Conservation (phyloP, 805 yeast species). For the Candida awuae region DNA sequence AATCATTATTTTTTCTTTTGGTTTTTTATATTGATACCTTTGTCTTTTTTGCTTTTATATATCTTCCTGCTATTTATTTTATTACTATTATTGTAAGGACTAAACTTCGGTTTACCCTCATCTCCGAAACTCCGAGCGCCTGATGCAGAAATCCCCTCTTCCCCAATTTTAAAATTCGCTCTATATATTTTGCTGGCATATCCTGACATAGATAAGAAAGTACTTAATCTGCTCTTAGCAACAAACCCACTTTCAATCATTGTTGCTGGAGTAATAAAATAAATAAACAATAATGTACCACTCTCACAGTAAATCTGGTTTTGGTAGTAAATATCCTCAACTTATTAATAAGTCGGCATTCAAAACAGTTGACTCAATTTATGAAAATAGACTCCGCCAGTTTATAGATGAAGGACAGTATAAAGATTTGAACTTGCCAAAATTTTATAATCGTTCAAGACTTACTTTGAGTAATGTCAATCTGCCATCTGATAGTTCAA, state of each 20-base stretch:
- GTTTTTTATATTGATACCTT: not conserved
- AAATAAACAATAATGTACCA: not conserved
- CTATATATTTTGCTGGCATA: no score
- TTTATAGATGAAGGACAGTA: constrained; percentile 79
- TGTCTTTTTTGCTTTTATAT: no score
- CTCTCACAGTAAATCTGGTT: not conserved
- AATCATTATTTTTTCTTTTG: not conserved
- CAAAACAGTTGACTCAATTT: constrained; percentile 69
- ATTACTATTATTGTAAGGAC: no score
- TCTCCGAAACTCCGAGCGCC: no score
- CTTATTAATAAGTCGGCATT: constrained; percentile 51
- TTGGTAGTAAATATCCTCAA: constrained; percentile 28
- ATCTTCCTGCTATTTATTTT: no score
- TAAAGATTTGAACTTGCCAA: constrained; percentile 63
- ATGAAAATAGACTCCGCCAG: constrained; percentile 64
- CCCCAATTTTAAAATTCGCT: no score
- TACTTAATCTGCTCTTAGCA: no score
- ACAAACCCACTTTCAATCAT: no score
- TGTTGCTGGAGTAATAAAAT: no score
- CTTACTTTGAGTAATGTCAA: constrained; percentile 16
- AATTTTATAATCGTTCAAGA: constrained; percentile 61
- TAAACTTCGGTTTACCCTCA: no score
- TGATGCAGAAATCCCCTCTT: no score
- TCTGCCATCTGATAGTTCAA: constrained; percentile 29
- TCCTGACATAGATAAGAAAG: no score